Evolutionary conservation across 306 rosid genomes (phyloP).

Genomic region (Quercus alba): DNA sequence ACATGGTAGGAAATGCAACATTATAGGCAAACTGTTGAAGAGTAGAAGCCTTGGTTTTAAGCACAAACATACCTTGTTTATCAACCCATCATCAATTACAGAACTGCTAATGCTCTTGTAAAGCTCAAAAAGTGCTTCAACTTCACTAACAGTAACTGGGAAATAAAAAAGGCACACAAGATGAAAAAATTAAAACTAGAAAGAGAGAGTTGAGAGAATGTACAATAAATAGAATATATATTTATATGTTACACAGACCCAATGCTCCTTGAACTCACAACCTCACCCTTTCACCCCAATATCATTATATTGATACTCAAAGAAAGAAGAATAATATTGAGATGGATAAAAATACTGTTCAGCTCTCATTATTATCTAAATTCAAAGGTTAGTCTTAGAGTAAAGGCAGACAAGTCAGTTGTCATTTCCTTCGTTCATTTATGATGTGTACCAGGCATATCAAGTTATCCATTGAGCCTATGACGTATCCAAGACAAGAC

Average conservation of each 20-base stretch:
- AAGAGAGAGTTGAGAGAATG: background rate
- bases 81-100: constrained; percentile 77
- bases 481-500: background rate
- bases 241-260: too few species aligned
- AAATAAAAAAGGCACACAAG: constrained; percentile 26
- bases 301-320: background rate
- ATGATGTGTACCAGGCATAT: background rate
- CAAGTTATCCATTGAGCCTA: background rate
- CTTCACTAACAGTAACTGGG: constrained; percentile 77
- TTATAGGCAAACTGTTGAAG: background rate
- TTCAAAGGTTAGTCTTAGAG: background rate
- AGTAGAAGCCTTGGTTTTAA: background rate
- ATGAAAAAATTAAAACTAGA: constrained; percentile 5
- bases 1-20: background rate
- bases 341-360: background rate
- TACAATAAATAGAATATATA: too few species aligned
- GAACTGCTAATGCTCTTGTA: constrained; percentile 80
- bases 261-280: too few species aligned
- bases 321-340: background rate
- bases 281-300: background rate
- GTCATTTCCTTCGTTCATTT: background rate
- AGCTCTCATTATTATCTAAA: background rate
- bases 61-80: constrained; percentile 63
- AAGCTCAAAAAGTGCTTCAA: constrained; percentile 91
- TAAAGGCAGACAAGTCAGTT: background rate